These are phyloP conservation scores for Coleophoma cylindrospora DNA, from an alignment of 2,329 filamentous ascomycete genomes.

Conservation along the genomic window DNA sequence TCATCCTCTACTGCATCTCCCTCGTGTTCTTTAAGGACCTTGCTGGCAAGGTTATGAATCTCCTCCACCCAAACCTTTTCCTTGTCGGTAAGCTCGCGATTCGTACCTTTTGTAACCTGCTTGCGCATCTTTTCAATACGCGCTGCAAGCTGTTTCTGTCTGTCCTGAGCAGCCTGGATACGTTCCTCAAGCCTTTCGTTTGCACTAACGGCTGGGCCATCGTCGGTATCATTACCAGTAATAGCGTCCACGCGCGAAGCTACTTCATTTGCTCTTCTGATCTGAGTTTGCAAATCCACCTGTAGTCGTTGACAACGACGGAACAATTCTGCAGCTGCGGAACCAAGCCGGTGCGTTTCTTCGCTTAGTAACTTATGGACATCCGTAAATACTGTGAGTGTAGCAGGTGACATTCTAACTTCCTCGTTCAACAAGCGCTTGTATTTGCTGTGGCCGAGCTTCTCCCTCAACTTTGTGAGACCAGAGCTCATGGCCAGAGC, in stretches of 20 bases:
- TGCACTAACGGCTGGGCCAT: slow-evolving; percentile 42
- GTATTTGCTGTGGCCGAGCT: slow-evolving; percentile 53
- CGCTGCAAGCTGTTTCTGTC: slow-evolving; percentile 50
- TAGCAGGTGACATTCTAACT: slow-evolving; percentile 64
- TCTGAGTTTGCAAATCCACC: slow-evolving; percentile 62
- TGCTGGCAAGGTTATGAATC: slow-evolving; percentile 37
- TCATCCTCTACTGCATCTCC: background rate
- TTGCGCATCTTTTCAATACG: slow-evolving; percentile 55
- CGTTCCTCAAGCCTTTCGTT: slow-evolving; percentile 55
- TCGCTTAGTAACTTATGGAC: slow-evolving; percentile 66
- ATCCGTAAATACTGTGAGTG: slow-evolving; percentile 66
- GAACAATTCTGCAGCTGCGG: slow-evolving; percentile 70
- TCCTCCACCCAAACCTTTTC: slow-evolving; percentile 57
- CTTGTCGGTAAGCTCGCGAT: slow-evolving; percentile 54
- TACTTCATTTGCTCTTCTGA: slow-evolving; percentile 60
- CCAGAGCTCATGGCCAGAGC: slow-evolving; percentile 52
- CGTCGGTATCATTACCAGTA: slow-evolving; percentile 51
- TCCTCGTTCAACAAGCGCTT: slow-evolving; percentile 60
- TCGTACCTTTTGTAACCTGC: slow-evolving; percentile 41
- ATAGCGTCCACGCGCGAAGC: slow-evolving; percentile 62
- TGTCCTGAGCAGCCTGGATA: slow-evolving; percentile 46
- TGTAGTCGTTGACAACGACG: slow-evolving; percentile 64
- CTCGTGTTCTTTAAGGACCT: slow-evolving; percentile 20
- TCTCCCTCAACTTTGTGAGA: slow-evolving; percentile 50
- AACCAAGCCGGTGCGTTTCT: slow-evolving; percentile 64